Conservation (phyloP, 352 stramenopile genomes). For the Albugo candida region DNA sequence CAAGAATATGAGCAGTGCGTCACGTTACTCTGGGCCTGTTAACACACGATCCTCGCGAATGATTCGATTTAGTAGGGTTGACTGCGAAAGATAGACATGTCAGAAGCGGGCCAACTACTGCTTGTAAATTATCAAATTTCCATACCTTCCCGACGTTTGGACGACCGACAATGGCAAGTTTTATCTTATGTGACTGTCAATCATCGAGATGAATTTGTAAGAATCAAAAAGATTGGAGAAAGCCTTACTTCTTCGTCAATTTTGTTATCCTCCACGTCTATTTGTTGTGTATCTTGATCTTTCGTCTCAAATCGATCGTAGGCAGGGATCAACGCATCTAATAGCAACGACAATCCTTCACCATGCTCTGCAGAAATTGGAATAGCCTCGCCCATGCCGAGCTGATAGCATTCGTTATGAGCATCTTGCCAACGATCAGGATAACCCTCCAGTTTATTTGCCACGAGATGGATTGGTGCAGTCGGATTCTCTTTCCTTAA, state of each 20-base stretch:
- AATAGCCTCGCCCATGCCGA: slow-evolving; percentile 44
- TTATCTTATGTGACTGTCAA: slow-evolving; percentile 33
- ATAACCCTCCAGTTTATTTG: slow-evolving; percentile 64
- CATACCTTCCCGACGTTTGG: slow-evolving; percentile 53
- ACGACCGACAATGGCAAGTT: slow-evolving; percentile 56
- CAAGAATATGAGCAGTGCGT: no score
- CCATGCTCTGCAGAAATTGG: slow-evolving; percentile 61
- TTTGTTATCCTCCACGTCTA: slow-evolving; percentile 11
- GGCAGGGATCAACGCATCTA: slow-evolving; percentile 47
- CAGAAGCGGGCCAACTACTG: background rate
- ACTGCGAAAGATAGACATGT: slow-evolving; percentile 10
- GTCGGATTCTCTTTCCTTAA: slow-evolving; percentile 33
- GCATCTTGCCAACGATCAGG: slow-evolving; percentile 37
- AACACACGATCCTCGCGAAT: slow-evolving; percentile 62
- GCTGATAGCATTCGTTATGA: slow-evolving; percentile 56
- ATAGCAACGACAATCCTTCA: slow-evolving; percentile 41
- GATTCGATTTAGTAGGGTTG: slow-evolving; percentile 64
- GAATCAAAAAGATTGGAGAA: background rate
- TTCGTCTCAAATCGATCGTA: slow-evolving; percentile 45
- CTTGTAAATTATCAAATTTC: background rate
- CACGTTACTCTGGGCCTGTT: slow-evolving; percentile 55
- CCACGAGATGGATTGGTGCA: slow-evolving; percentile 45
- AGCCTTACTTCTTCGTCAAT: slow-evolving; percentile 27
- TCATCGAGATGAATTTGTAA: background rate
- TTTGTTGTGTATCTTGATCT: slow-evolving; percentile 16